These are phyloP conservation scores for Heterobasidion irregulare DNA, from an alignment of 1,284 basidiomycete genomes.

Conservation along the genomic window DNA sequence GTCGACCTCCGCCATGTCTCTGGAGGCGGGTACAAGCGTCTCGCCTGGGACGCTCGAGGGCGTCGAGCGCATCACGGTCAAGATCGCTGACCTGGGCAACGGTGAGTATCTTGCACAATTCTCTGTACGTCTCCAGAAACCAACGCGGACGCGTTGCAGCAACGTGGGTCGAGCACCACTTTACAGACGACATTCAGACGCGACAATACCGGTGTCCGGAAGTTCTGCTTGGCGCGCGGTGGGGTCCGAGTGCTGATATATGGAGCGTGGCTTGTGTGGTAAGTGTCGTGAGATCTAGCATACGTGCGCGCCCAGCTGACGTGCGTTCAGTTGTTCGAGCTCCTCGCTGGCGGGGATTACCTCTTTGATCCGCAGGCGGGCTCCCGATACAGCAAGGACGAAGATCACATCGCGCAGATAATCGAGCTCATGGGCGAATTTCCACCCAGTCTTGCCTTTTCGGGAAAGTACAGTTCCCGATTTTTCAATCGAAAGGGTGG, in stretches of 20 bases:
- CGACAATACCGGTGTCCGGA: slow-evolving; percentile 97
- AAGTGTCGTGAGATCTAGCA: slow-evolving; percentile 20
- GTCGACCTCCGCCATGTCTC: slow-evolving; percentile 27
- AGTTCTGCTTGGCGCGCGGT: slow-evolving; percentile 90
- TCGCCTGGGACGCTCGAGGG: slow-evolving; percentile 16
- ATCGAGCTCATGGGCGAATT: slow-evolving; percentile 94
- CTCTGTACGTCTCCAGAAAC: slow-evolving; percentile 11
- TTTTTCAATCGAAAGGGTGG: slow-evolving; percentile 92
- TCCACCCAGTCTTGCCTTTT: slow-evolving; percentile 78
- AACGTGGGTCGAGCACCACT: slow-evolving; percentile 87
- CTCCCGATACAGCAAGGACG: slow-evolving; percentile 85
- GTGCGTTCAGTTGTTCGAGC: slow-evolving; percentile 74
- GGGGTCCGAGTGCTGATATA: slow-evolving; percentile 92
- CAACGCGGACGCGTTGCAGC: slow-evolving; percentile 28
- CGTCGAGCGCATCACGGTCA: slow-evolving; percentile 90
- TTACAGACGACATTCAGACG: slow-evolving; percentile 96
- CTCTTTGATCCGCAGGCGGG: slow-evolving; percentile 81
- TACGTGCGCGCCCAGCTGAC: neutral
- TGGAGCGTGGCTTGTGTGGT: slow-evolving; percentile 97
- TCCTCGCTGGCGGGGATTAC: slow-evolving; percentile 87
- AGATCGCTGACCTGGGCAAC: slow-evolving; percentile 97
- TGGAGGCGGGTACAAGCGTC: slow-evolving; percentile 21
- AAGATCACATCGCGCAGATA: slow-evolving; percentile 98
- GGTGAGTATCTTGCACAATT: slow-evolving; percentile 33
- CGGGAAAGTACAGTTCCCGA: slow-evolving; percentile 91